These are phyloP conservation scores for Ganoderma lingzhi DNA, from an alignment of 1,284 basidiomycete genomes.

Conservation along the genomic window DNA sequence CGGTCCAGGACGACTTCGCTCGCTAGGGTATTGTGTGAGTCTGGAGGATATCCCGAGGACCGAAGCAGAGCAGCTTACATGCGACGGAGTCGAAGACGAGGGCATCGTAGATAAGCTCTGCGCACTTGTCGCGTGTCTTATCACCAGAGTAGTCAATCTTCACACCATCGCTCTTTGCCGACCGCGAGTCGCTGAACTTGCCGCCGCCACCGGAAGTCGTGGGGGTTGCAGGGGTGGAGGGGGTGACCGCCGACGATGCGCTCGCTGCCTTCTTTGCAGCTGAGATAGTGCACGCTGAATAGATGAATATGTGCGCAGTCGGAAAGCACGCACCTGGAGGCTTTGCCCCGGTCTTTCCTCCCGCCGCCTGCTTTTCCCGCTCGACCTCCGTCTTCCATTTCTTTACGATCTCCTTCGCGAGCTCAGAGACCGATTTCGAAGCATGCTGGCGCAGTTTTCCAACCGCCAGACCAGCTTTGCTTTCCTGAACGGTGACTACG, in stretches of 20 bases:
- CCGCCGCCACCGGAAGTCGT: slow-evolving; percentile 45
- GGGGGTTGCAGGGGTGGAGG: slow-evolving; percentile 56
- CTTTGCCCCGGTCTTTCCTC: slow-evolving; percentile 41
- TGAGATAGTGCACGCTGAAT: slow-evolving; percentile 14
- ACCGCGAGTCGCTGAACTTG: slow-evolving; percentile 56
- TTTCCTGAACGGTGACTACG: slow-evolving; percentile 62
- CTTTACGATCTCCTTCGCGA: slow-evolving; percentile 94
- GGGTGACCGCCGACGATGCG: slow-evolving; percentile 38
- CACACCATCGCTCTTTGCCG: slow-evolving; percentile 75
- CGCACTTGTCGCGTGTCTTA: slow-evolving; percentile 86
- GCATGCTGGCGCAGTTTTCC: slow-evolving; percentile 87
- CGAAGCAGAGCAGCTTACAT: slow-evolving; percentile 66
- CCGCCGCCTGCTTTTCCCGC: slow-evolving; percentile 65
- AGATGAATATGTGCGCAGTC: slow-evolving; percentile 13
- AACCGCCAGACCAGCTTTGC: slow-evolving; percentile 91
- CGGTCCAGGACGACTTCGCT: slow-evolving; percentile 66
- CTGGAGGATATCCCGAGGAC: slow-evolving; percentile 10
- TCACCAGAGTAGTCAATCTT: slow-evolving; percentile 68
- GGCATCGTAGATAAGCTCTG: slow-evolving; percentile 92
- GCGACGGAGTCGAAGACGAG: slow-evolving; percentile 86
- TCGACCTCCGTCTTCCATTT: slow-evolving; percentile 92
- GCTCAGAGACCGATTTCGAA: slow-evolving; percentile 77
- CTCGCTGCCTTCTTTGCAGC: slow-evolving; percentile 40
- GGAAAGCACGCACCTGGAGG: slow-evolving; percentile 44
- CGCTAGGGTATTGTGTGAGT: slow-evolving; percentile 48